Conservation (phyloP, 106 monocot genomes). For the Dendrobium catenatum region DNA sequence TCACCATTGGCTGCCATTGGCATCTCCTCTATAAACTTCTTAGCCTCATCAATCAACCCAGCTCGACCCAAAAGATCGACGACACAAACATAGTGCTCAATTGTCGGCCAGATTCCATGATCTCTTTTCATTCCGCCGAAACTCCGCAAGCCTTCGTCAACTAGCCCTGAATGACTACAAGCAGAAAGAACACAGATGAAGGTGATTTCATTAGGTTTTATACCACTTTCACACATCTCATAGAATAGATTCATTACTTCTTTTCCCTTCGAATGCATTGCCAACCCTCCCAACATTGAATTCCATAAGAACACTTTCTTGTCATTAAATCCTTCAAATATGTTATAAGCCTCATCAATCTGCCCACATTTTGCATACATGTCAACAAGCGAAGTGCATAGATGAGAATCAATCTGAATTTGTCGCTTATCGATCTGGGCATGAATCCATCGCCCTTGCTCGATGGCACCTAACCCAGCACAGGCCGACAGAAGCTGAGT, state of each 20-base stretch:
- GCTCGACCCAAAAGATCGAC: constrained; percentile 24
- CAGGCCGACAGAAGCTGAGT: constrained; percentile 17
- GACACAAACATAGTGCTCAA: constrained; percentile 19
- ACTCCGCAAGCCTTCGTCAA: constrained; percentile 11
- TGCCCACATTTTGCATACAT: constrained; percentile 33
- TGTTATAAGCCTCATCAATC: constrained; percentile 14
- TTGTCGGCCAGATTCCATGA: constrained; percentile 2
- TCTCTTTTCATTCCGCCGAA: constrained; percentile 12
- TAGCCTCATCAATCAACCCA: constrained; percentile 14
- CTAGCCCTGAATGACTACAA: constrained; percentile 28
- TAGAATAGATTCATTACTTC: constrained; percentile 14
- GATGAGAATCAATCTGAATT: constrained; percentile 8
- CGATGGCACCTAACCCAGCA: constrained; percentile 21
- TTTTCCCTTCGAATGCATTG: constrained; percentile 19
- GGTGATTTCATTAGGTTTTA: constrained; percentile 25
- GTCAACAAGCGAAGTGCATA: constrained; percentile 22
- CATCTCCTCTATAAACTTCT: constrained; percentile 17
- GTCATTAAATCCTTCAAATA: constrained; percentile 7
- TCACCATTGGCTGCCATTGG: constrained; percentile 32
- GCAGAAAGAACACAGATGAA: constrained; percentile 22
- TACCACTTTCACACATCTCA: constrained; percentile 10
- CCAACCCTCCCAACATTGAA: constrained; percentile 24
- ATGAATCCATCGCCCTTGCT: constrained; percentile 29
- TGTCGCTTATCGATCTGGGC: constrained; percentile 10
- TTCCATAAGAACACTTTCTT: constrained; percentile 26